Evolutionary conservation across 2,329 filamentous ascomycete genomes (phyloP).

Genomic region (Phialophora verrucosa): DNA sequence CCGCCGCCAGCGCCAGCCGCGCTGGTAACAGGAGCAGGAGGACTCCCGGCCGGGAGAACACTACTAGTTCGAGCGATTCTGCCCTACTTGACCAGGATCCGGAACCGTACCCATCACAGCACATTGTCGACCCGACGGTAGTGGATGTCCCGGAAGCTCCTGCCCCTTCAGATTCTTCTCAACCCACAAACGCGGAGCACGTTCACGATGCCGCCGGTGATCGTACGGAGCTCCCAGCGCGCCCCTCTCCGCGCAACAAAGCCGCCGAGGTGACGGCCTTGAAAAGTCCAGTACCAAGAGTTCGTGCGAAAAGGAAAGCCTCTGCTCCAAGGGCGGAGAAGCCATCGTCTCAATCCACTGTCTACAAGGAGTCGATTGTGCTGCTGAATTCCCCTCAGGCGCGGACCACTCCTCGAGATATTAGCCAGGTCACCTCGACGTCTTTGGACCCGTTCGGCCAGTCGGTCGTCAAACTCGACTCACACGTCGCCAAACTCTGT

Average conservation of each 20-base stretch:
- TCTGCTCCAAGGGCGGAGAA: not conserved
- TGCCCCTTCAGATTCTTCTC: not conserved
- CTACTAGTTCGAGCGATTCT: constrained; percentile 3
- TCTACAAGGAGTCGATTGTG: constrained; percentile 16
- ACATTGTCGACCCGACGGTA: not conserved
- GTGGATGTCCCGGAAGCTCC: not conserved
- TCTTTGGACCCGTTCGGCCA: constrained; percentile 35
- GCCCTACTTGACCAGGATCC: constrained; percentile 7
- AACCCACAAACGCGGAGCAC: not conserved
- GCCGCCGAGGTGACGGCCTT: not conserved
- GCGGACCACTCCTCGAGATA: constrained; percentile 26
- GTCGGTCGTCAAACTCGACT: constrained; percentile 34
- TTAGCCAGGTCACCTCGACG: constrained; percentile 29
- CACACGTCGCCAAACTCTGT: constrained; percentile 33
- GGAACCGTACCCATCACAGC: not conserved
- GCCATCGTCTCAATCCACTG: not conserved
- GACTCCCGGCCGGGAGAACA: constrained; percentile 12
- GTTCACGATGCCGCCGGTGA: not conserved
- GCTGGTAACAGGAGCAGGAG: constrained; percentile 17
- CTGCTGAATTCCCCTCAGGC: constrained; percentile 20
- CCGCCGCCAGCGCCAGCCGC: constrained; percentile 25
- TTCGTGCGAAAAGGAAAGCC: not conserved
- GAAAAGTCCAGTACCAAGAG: constrained; percentile 4
- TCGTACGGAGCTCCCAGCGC: constrained; percentile 16
- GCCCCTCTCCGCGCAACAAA: constrained; percentile 12